Percentiles rank a stretch among this genome's conserved stretches.
phyloP scores from a whole-genome alignment of 2,329 filamentous ascomycete species.

The Scorias spongiosa region DNA sequence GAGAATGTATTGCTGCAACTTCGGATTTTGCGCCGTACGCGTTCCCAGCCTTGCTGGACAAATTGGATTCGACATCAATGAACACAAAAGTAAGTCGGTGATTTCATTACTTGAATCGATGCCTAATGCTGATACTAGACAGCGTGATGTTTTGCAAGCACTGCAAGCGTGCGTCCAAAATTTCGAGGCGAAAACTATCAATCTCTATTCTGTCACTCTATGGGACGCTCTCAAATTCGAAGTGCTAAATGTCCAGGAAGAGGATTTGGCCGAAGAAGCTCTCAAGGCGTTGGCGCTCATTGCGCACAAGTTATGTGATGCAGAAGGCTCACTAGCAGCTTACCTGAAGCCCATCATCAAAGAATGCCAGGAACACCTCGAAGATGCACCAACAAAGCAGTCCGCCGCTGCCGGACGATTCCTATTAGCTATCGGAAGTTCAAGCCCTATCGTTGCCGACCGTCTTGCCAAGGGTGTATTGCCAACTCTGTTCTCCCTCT shows the following conservation, averaged over 20 bases:
- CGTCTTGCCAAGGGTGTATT: conserved; percentile 41
- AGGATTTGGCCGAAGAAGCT: conserved; percentile 46
- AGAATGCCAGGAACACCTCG: conserved; percentile 52
- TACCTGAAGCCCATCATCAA: conserved; percentile 48
- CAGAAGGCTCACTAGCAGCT: conserved; percentile 32
- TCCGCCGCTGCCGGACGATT: conserved; percentile 50
- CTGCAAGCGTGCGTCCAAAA: conserved; percentile 43
- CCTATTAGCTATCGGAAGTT: conserved; percentile 39
- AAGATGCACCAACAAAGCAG: conserved; percentile 54
- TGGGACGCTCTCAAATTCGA: conserved; percentile 59
- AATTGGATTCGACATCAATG: conserved; percentile 52
- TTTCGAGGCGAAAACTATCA: conserved; percentile 44
- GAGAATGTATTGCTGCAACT: conserved; percentile 49
- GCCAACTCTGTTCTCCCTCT: conserved; percentile 43
- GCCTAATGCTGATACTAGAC: not conserved
- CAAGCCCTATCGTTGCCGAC: conserved; percentile 39
- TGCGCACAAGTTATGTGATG: conserved; percentile 34
- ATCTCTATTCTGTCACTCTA: conserved; percentile 47
- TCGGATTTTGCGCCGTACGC: conserved; percentile 49
- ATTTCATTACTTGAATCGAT: not conserved
- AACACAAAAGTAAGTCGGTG: conserved; percentile 44
- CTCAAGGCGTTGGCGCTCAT: conserved; percentile 40
- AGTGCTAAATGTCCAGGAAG: conserved; percentile 50
- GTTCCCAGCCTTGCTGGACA: conserved; percentile 52
- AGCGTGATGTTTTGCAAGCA: conserved; percentile 51